Conservation (phyloP, 2,329 filamentous ascomycete species). For the Metarhizium album region DNA sequence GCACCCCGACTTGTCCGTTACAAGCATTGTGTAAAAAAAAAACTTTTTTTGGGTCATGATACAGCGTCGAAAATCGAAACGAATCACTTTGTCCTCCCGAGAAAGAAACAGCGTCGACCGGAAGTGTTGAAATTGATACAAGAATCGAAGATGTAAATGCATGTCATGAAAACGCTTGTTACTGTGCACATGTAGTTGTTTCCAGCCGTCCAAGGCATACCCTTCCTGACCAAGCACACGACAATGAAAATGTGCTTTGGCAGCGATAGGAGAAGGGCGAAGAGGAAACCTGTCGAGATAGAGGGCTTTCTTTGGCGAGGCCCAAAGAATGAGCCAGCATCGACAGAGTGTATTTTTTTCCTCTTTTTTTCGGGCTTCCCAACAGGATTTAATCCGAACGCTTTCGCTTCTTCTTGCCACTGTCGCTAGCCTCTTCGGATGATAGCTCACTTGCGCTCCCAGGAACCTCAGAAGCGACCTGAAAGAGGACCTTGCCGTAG, state of each 20-base stretch:
- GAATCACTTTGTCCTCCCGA: constrained; percentile 12
- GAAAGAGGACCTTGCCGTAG: constrained; percentile 71
- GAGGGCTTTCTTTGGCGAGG: background rate
- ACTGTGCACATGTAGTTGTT: constrained; percentile 18
- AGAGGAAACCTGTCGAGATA: constrained; percentile 8
- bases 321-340: background rate
- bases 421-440: constrained; percentile 40
- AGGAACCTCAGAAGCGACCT: constrained; percentile 63
- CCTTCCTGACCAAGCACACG: constrained; percentile 17
- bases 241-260: background rate
- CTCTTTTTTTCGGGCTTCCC: no score
- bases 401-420: constrained; percentile 59
- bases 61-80: constrained; percentile 12
- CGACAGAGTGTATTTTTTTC: no score
- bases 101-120: constrained; percentile 18
- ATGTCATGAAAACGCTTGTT: constrained; percentile 26
- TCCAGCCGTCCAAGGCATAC: constrained; percentile 17
- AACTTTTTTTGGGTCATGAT: constrained; percentile 20
- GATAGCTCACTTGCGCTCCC: constrained; percentile 51
- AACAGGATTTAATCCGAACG: constrained; percentile 50
- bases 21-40: constrained; percentile 7
- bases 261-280: constrained; percentile 1
- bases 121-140: constrained; percentile 32
- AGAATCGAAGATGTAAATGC: constrained; percentile 30
- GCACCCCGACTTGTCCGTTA: background rate